Evolutionary conservation across 2,329 filamentous ascomycete genomes (phyloP).

Genomic region (Talaromyces sp.): DNA sequence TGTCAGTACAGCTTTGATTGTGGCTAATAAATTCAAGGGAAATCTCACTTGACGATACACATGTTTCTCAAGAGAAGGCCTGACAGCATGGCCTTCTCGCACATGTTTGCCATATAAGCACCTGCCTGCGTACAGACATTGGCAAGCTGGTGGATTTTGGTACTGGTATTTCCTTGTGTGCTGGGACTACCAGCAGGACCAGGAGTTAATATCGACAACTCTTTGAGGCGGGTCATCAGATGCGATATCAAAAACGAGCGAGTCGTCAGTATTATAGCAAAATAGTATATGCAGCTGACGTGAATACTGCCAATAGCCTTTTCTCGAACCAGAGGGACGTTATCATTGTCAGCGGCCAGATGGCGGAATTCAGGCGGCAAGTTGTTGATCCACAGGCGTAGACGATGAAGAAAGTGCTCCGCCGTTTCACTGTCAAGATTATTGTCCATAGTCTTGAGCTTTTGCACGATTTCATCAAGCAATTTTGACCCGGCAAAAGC

Average conservation of each 20-base stretch:
- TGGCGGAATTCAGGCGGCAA: slow-evolving; percentile 8
- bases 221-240: slow-evolving; percentile 38
- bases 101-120: slow-evolving; percentile 53
- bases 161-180: slow-evolving; percentile 22
- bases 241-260: slow-evolving; percentile 50
- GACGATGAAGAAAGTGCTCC: slow-evolving; percentile 6
- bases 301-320: slow-evolving; percentile 49
- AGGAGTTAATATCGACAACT: slow-evolving; percentile 21
- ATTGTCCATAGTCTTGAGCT: slow-evolving; percentile 2
- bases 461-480: slow-evolving; percentile 9
- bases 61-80: slow-evolving; percentile 50
- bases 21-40: not conserved
- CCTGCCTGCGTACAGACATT: slow-evolving; percentile 54
- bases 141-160: slow-evolving; percentile 36
- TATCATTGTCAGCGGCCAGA: not conserved
- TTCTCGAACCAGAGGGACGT: slow-evolving; percentile 19
- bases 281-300: slow-evolving; percentile 56
- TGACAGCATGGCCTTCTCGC: slow-evolving; percentile 44
- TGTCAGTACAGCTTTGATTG: not conserved
- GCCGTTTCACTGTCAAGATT: slow-evolving; percentile 5
- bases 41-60: slow-evolving; percentile 54
- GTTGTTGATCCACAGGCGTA: slow-evolving; percentile 9
- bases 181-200: slow-evolving; percentile 20
- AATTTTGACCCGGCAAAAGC: slow-evolving; percentile 7
- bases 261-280: slow-evolving; percentile 55